These are phyloP conservation scores for Lithospermum erythrorhizon DNA, from an alignment of 257 asterid genomes.

Conservation along the genomic window DNA sequence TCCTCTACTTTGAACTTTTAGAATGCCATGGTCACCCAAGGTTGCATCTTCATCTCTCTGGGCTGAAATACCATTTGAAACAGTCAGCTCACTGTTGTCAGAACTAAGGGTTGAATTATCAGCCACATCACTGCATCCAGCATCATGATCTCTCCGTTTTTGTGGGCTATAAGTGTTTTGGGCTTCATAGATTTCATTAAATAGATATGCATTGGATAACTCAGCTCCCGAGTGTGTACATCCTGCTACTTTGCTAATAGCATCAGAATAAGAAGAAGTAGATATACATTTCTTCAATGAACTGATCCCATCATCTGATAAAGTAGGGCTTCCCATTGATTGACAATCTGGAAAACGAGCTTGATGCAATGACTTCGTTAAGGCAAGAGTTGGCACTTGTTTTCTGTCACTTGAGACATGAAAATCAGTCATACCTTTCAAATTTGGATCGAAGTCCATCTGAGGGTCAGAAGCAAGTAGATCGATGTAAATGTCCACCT, in stretches of 20 bases:
- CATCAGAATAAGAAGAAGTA: constrained; percentile 30
- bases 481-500: constrained; percentile 66
- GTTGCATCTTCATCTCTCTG: constrained; percentile 22
- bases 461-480: constrained; percentile 72
- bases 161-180: constrained; percentile 7
- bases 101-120: constrained; percentile 16
- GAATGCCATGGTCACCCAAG: constrained; percentile 16
- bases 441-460: constrained; percentile 54
- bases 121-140: constrained; percentile 13
- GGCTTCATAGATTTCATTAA: constrained; percentile 19
- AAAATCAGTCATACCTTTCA: constrained; percentile 36
- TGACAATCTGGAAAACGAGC: constrained; percentile 47
- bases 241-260: constrained; percentile 22
- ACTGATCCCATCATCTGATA: constrained; percentile 39
- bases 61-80: constrained; percentile 17
- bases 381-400: constrained; percentile 21
- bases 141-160: constrained; percentile 3
- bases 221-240: constrained; percentile 21
- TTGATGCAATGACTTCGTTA: constrained; percentile 30
- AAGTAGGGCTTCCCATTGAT: constrained; percentile 39
- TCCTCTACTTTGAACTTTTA: constrained; percentile 21
- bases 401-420: constrained; percentile 23
- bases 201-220: constrained; percentile 10
- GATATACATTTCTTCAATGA: constrained; percentile 22
- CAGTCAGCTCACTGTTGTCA: constrained; percentile 28